Conservation (phyloP, 805 yeast genomes). For the Cyberlindnera subsufficiens region DNA sequence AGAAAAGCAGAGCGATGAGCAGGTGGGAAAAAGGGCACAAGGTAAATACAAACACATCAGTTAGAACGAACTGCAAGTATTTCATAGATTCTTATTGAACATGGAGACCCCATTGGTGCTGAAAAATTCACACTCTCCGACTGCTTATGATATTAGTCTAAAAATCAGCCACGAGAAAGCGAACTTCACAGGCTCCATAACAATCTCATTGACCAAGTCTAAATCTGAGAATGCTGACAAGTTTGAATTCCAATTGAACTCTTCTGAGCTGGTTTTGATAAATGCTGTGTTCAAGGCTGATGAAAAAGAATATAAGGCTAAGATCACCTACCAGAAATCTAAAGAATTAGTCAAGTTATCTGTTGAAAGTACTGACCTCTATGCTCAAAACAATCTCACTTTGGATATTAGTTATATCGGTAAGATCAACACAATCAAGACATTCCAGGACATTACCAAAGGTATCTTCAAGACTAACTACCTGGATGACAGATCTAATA, state of each 20-base stretch:
- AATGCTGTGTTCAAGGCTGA: slow-evolving; percentile 7
- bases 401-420: slow-evolving; percentile 15
- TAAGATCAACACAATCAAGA: slow-evolving; percentile 17
- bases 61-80: no score
- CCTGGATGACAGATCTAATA: slow-evolving; percentile 42
- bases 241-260: slow-evolving; percentile 28
- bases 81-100: no score
- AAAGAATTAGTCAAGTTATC: slow-evolving; percentile 20
- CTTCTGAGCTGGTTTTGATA: slow-evolving; percentile 27
- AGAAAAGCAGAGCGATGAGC: no score
- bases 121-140: slow-evolving; percentile 24
- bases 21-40: no score
- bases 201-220: slow-evolving; percentile 11
- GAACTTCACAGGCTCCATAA: slow-evolving; percentile 39
- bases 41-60: no score
- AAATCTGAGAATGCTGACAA: slow-evolving; percentile 1
- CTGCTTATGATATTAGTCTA: slow-evolving; percentile 32
- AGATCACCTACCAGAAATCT: slow-evolving; percentile 27
- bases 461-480: slow-evolving; percentile 70
- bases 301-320: slow-evolving; percentile 28
- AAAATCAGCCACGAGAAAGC: slow-evolving; percentile 38
- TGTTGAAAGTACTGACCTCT: slow-evolving; percentile 10
- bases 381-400: slow-evolving; percentile 4
- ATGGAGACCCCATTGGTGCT: slow-evolving; percentile 9
- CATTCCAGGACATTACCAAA: slow-evolving; percentile 49